Percentiles rank a stretch among this genome's conserved stretches.
Evolutionary conservation across 148 eudicot species (phyloP).

Genomic region (Spergularia marina): DNA sequence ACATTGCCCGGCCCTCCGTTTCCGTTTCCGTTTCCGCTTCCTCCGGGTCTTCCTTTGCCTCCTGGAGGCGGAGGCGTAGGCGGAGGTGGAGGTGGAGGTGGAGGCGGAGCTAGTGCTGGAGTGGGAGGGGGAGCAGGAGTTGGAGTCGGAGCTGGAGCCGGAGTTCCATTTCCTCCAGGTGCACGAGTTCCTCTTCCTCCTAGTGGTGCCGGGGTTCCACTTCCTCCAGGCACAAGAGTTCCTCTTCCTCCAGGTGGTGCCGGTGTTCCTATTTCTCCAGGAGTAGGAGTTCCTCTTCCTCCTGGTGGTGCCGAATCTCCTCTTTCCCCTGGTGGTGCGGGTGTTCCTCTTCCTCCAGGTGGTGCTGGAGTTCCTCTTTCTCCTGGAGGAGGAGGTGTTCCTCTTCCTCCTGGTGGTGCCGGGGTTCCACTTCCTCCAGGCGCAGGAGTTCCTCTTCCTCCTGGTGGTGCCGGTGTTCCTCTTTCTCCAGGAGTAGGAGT

Average conservation of each 20-base stretch:
- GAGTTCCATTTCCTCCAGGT: too few relatives aligned
- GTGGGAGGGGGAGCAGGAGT: neutral
- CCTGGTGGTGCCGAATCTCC: neutral
- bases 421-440: neutral
- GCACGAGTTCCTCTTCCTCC: neutral
- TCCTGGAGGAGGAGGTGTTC: neutral
- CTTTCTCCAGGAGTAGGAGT: neutral
- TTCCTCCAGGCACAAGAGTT: too few relatives aligned
- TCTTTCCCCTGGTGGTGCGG: too few relatives aligned
- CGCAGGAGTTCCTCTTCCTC: neutral
- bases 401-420: neutral
- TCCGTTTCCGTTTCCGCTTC: constrained; percentile 12
- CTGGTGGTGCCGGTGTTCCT: neutral
- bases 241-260: too few relatives aligned
- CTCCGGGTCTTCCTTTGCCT: constrained; percentile 22
- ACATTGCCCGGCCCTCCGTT: constrained; percentile 25
- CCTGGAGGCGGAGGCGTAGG: neutral
- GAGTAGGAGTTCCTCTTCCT: neutral
- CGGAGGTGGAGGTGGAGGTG: neutral
- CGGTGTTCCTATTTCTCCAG: neutral
- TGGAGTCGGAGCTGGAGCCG: too few relatives aligned
- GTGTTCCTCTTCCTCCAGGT: neutral
- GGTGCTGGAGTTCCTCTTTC: neutral
- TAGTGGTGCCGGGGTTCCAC: neutral
- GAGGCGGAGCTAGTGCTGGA: neutral